phyloP scores from a whole-genome alignment of 164 flowering plant genomes.

The Stephania yunnanensis region DNA sequence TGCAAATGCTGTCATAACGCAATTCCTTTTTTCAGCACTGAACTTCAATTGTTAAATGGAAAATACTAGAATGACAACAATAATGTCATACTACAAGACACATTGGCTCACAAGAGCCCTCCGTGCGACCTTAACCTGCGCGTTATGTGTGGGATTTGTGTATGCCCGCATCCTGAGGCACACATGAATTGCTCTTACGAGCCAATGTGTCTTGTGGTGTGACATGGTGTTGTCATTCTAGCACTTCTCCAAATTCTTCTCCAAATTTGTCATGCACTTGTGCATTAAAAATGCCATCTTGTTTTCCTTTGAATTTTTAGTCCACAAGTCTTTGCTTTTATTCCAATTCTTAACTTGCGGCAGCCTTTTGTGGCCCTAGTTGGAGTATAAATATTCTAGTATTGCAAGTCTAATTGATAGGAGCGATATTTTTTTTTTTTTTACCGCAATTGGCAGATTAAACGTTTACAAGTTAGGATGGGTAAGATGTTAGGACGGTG shows the following conservation, averaged over 20 bases:
- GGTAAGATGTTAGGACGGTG: too few species aligned
- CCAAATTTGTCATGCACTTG: not conserved
- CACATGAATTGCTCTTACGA: too few species aligned
- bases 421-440: not conserved
- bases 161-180: too few species aligned
- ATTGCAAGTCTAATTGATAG: not conserved
- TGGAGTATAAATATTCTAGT: not conserved
- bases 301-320: not conserved
- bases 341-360: not conserved
- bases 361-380: not conserved
- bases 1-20: not conserved
- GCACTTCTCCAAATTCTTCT: too few species aligned
- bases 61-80: too few species aligned
- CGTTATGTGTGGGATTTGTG: too few species aligned
- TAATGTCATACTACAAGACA: too few species aligned
- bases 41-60: not conserved
- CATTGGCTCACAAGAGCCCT: too few species aligned
- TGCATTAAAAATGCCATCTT: not conserved
- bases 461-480: not conserved
- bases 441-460: not conserved
- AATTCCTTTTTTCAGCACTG: not conserved
- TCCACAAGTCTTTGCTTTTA: not conserved
- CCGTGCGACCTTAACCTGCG: too few species aligned
- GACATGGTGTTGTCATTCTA: too few species aligned
- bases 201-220: too few species aligned